Base-by-base conservation (phyloP, 768 basidiomycete species). In the Chalciporus sphaerocephalus region DNA sequence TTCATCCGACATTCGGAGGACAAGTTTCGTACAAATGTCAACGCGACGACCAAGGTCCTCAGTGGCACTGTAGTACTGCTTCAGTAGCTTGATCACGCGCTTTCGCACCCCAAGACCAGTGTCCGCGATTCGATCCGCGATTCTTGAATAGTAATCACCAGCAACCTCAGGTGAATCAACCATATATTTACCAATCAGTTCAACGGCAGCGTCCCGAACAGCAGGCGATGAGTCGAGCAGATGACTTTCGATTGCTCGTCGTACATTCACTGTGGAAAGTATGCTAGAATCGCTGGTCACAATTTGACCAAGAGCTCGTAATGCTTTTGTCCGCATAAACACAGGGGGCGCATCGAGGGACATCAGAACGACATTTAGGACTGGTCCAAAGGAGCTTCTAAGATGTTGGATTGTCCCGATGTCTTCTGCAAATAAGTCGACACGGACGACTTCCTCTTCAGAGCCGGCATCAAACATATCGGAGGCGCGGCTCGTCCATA, bases 111-210 rank as follows among this genome's bases (percentile, higher is more conserved):
- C 82, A 15, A 98, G 75, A 5, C 96, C 95, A 42, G 94, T 87
- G 61, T 99, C 96, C 30, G 89, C 87, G 53, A 96, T 91, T 5
- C 96, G 85, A 48, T 92, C 88, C 2, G 88, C 82, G 42, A 99
- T 89, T 62, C 83, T 83, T 38, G 77, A 74, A 57, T 94, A 95
- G 68, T 98, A 98, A 55, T 93, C 83, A 4, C 79, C 79, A 0
- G 89, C 91, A n/a, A 98, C 83, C 44, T 84, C 83, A 0, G 92
- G 90, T 0, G 85, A 83, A 50, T 92, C 86, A 27, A 93, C 80
- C 73, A 98, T 85, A 58, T 98, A 95, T 69, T 92, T 95, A n/a
- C 96, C 96, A 46, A 98, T 90, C 46, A 99, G 71, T 59, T 98
- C 96, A 12, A 99, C 90, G 5, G 95, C 93, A 5, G 93, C 92